phyloP scores from a whole-genome alignment of 2,329 filamentous ascomycete species.

The Intubia oerlemansii region DNA sequence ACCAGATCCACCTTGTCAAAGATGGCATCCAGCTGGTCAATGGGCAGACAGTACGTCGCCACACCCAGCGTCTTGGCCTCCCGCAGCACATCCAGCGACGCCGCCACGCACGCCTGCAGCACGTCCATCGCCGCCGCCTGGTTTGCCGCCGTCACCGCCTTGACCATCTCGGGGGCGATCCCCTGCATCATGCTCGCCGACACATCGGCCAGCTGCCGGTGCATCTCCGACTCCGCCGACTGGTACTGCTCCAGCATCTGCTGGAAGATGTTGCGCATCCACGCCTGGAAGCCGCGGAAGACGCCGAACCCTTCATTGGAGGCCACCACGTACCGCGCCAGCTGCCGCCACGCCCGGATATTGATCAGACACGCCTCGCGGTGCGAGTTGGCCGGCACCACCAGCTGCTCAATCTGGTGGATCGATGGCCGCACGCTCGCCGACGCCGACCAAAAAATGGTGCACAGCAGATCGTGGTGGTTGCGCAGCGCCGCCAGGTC shows the following conservation, averaged over 20 bases:
- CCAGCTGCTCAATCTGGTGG: slow-evolving; percentile 35
- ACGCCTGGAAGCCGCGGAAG: slow-evolving; percentile 27
- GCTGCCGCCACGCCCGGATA: slow-evolving; percentile 38
- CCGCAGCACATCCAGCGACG: slow-evolving; percentile 28
- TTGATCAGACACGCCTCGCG: slow-evolving; percentile 45
- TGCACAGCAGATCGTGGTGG: slow-evolving; percentile 46
- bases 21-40: slow-evolving; percentile 26
- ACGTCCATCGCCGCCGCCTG: slow-evolving; percentile 31
- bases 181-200: slow-evolving; percentile 21
- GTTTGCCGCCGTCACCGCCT: slow-evolving; percentile 28
- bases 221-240: slow-evolving; percentile 31
- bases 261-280: slow-evolving; percentile 36
- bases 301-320: slow-evolving; percentile 18
- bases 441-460: slow-evolving; percentile 43
- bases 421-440: slow-evolving; percentile 28
- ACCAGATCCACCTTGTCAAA: slow-evolving; percentile 25
- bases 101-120: slow-evolving; percentile 23
- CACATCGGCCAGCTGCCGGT: slow-evolving; percentile 30
- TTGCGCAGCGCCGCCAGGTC: slow-evolving; percentile 45
- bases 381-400: slow-evolving; percentile 37
- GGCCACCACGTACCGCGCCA: slow-evolving; percentile 35
- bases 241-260: slow-evolving; percentile 35
- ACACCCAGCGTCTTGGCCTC: slow-evolving; percentile 22
- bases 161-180: slow-evolving; percentile 23
- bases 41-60: slow-evolving; percentile 27